phyloP scores from a whole-genome alignment of 2,329 filamentous ascomycete genomes.

The Cladosporium austrohemisphaericum region DNA sequence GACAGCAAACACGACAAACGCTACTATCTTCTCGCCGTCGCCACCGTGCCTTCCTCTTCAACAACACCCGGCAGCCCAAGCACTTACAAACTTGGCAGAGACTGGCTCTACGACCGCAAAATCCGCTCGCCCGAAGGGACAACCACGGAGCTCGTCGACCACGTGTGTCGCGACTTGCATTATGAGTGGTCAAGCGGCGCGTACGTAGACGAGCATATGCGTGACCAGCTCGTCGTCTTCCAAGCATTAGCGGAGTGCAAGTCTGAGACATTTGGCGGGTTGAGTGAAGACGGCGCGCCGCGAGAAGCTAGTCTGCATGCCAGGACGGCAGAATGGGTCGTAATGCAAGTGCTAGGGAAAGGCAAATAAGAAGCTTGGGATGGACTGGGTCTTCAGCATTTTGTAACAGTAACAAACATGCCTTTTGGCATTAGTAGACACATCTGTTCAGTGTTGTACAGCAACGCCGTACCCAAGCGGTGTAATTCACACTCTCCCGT shows the following conservation, averaged over 20 bases:
- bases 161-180: conserved; percentile 43
- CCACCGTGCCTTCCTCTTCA: conserved; percentile 35
- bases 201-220: conserved; percentile 53
- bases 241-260: conserved; percentile 51
- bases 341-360: conserved; percentile 35
- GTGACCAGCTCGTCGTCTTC: conserved; percentile 59
- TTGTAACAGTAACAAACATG: too few relatives aligned
- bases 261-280: conserved; percentile 32
- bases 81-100: conserved; percentile 47
- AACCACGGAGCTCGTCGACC: conserved; percentile 36
- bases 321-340: conserved; percentile 46
- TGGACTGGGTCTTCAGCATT: too few relatives aligned
- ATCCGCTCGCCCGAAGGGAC: conserved; percentile 19
- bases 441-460: too few relatives aligned
- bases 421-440: too few relatives aligned
- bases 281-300: conserved; percentile 21
- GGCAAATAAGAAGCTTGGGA: too few relatives aligned
- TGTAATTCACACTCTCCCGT: too few relatives aligned
- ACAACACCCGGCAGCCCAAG: not conserved
- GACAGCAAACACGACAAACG: conserved; percentile 24
- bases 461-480: too few relatives aligned
- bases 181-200: conserved; percentile 45
- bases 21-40: conserved; percentile 55
- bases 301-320: conserved; percentile 43
- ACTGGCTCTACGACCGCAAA: conserved; percentile 47